Evolutionary conservation across 2,329 filamentous ascomycete genomes (phyloP).

Genomic region (Fusarium pseudocircinatum): DNA sequence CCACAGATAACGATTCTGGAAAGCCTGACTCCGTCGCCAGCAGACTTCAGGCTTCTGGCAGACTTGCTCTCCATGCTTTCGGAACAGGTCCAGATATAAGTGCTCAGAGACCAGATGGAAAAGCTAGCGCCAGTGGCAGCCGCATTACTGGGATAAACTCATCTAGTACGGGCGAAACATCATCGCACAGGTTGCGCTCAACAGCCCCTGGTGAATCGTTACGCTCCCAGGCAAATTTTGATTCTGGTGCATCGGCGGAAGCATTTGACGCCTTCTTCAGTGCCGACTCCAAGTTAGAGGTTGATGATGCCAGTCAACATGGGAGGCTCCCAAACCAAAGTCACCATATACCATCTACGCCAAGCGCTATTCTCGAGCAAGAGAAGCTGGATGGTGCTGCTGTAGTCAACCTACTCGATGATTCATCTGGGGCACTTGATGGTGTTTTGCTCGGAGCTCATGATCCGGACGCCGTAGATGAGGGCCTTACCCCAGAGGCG

Average conservation of each 20-base stretch:
- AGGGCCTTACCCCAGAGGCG: constrained; percentile 44
- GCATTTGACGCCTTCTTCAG: constrained; percentile 41
- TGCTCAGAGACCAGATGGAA: constrained; percentile 28
- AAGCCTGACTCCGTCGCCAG: constrained; percentile 26
- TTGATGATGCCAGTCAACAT: not conserved
- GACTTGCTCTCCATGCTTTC: constrained; percentile 41
- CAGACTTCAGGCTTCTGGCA: constrained; percentile 44
- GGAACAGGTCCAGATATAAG: constrained; percentile 29
- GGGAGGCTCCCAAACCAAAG: not conserved
- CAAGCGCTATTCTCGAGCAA: constrained; percentile 22
- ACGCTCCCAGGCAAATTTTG: constrained; percentile 15
- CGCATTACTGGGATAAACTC: constrained; percentile 21
- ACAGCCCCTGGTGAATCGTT: constrained; percentile 27
- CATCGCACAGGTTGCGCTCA: constrained; percentile 34
- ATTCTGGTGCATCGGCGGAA: constrained; percentile 47
- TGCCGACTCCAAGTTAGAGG: constrained; percentile 18
- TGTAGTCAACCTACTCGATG: constrained; percentile 51
- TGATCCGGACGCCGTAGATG: constrained; percentile 37
- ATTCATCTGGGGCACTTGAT: constrained; percentile 35
- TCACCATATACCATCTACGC: not conserved
- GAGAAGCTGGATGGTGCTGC: constrained; percentile 51
- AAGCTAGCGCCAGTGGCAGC: constrained; percentile 26
- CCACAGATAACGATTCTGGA: constrained; percentile 26
- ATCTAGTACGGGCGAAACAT: constrained; percentile 30
- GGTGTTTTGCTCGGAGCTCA: constrained; percentile 27